Conservation (phyloP, 805 yeast genomes). For the Lipomyces mesembrius region DNA sequence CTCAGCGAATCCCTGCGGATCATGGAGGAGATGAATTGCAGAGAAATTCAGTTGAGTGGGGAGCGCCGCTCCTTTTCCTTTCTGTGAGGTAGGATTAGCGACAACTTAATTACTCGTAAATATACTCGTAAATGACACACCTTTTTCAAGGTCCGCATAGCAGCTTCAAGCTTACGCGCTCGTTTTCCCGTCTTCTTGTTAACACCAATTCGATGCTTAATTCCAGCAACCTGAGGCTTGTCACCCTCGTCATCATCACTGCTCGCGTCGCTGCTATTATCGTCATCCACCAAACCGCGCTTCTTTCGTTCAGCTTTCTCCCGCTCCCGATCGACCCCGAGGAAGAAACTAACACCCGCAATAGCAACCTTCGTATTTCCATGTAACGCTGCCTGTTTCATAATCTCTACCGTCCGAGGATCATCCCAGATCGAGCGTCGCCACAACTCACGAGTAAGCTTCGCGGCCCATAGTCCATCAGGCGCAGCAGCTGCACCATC, state of each 20-base stretch:
- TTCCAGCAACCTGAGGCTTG: conserved; percentile 30
- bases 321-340: conserved; percentile 94
- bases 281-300: conserved; percentile 52
- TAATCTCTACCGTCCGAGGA: conserved; percentile 92
- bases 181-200: conserved; percentile 83
- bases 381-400: conserved; percentile 94
- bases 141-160: conserved; percentile 69
- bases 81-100: conserved; percentile 40
- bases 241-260: conserved; percentile 25
- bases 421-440: conserved; percentile 99
- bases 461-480: conserved; percentile 95
- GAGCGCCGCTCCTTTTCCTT: conserved; percentile 52
- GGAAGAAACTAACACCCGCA: conserved; percentile 87
- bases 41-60: conserved; percentile 82
- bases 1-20: conserved; percentile 98
- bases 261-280: conserved; percentile 55
- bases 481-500: conserved; percentile 51
- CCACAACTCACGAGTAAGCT: conserved; percentile 94
- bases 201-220: conserved; percentile 80
- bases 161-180: conserved; percentile 77
- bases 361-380: conserved; percentile 83
- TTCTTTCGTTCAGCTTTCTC: conserved; percentile 80
- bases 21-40: conserved; percentile 91
- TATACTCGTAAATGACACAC: neutral
- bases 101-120: neutral